These are phyloP conservation scores for Russula brevipes DNA, from an alignment of 768 basidiomycete genomes.

Conservation along the genomic window DNA sequence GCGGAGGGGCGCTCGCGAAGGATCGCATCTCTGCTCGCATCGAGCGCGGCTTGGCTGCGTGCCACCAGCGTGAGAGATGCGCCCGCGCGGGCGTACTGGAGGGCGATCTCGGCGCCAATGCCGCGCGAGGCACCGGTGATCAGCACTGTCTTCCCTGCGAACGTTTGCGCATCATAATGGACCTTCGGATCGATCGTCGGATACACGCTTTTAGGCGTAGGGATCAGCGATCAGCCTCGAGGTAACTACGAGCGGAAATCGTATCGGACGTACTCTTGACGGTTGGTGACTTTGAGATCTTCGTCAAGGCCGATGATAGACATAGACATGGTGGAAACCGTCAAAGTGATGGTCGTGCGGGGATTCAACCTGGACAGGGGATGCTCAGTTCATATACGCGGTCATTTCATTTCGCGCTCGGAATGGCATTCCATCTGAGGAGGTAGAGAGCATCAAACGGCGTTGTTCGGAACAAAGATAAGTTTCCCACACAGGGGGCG, in stretches of 20 bases:
- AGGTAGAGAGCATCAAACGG: too few species aligned
- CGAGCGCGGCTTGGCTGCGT: constrained; percentile 8
- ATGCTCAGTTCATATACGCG: too few species aligned
- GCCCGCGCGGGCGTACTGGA: constrained; percentile 23
- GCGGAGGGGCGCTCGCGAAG: constrained; percentile 1
- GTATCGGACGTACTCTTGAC: background rate
- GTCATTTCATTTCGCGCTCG: too few species aligned
- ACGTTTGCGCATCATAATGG: constrained; percentile 12
- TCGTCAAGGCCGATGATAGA: background rate
- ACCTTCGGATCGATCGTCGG: constrained; percentile 1
- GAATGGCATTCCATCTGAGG: too few species aligned
- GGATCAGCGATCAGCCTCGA: background rate
- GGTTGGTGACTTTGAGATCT: constrained; percentile 3
- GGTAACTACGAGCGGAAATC: too few species aligned
- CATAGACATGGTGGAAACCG: background rate
- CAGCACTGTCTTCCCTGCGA: constrained; percentile 22
- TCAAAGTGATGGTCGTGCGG: too few species aligned
- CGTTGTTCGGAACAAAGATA: too few species aligned
- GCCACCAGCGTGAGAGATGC: constrained; percentile 20
- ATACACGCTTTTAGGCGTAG: constrained; percentile 6
- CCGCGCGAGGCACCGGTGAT: constrained; percentile 28
- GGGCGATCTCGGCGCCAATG: constrained; percentile 24
- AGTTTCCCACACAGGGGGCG: too few species aligned
- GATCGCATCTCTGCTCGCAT: background rate
- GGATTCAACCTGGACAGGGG: too few species aligned